Conservation (phyloP, 805 yeast species). For the Saccharomycopsis vini region DNA sequence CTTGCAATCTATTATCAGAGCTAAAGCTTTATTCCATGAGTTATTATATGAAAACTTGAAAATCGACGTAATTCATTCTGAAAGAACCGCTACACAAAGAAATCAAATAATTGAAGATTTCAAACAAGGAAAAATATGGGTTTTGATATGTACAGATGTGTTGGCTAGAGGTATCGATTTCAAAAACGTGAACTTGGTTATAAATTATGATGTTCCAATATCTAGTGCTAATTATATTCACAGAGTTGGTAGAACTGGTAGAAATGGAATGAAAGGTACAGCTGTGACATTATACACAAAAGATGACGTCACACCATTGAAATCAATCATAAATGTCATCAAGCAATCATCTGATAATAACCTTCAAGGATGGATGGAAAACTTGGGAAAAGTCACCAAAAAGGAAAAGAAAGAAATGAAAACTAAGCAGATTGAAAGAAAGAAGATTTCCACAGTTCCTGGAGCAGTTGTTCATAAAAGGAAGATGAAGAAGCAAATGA, state of each 20-base stretch:
- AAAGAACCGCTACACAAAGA: conserved; percentile 82
- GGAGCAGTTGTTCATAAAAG: conserved; percentile 54
- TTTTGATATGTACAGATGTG: conserved; percentile 92
- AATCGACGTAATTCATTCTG: conserved; percentile 95
- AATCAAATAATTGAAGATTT: conserved; percentile 76
- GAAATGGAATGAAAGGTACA: conserved; percentile 80
- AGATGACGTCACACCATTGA: conserved; percentile 68
- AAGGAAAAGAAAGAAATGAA: conserved; percentile 55
- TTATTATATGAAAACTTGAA: conserved; percentile 82
- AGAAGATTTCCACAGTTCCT: conserved; percentile 80
- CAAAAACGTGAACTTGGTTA: conserved; percentile 88
- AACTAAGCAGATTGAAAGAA: conserved; percentile 50
- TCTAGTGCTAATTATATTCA: conserved; percentile 93
- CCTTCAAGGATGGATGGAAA: conserved; percentile 75
- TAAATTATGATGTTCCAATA: conserved; percentile 94
- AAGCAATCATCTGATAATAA: conserved; percentile 64
- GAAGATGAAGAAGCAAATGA: conserved; percentile 58
- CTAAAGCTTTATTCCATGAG: conserved; percentile 92
- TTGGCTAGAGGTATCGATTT: conserved; percentile 95
- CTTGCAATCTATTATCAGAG: conserved; percentile 84
- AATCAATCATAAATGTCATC: conserved; percentile 89
- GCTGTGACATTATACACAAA: conserved; percentile 92
- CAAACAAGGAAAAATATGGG: conserved; percentile 90
- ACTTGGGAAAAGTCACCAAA: conserved; percentile 54
- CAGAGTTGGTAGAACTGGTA: conserved; percentile 97